Conservation (phyloP, 768 basidiomycete species). For the Pisolithus marmoratus region DNA sequence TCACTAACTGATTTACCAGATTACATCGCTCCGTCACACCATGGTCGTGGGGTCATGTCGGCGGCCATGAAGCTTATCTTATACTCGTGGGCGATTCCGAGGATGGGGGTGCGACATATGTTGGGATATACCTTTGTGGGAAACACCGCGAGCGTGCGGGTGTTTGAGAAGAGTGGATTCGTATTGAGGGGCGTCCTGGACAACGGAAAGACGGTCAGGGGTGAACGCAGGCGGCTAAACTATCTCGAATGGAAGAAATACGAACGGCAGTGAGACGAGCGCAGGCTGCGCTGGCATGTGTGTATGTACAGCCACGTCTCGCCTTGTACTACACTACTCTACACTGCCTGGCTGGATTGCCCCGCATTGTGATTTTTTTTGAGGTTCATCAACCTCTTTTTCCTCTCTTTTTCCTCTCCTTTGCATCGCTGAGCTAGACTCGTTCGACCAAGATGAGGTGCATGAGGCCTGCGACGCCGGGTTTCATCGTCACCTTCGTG, state of each 20-base stretch:
- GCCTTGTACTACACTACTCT: no score
- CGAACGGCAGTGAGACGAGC: not conserved
- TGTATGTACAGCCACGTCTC: no score
- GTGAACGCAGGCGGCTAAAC: slow-evolving; percentile 31
- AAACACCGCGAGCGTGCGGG: slow-evolving; percentile 56
- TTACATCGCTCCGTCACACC: slow-evolving; percentile 54
- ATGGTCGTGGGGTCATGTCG: slow-evolving; percentile 69
- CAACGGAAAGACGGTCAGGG: slow-evolving; percentile 33
- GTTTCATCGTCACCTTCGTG: slow-evolving; percentile 75
- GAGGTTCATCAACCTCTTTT: not conserved
- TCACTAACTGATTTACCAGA: slow-evolving; percentile 33
- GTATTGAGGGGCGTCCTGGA: slow-evolving; percentile 32
- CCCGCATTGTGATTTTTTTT: no score
- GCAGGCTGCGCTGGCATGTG: no score
- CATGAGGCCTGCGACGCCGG: slow-evolving; percentile 85
- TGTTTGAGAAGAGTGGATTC: slow-evolving; percentile 68
- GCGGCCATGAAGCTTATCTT: slow-evolving; percentile 53
- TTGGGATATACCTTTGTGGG: slow-evolving; percentile 40
- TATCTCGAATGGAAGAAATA: slow-evolving; percentile 32
- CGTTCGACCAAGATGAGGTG: slow-evolving; percentile 40
- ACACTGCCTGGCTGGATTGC: no score
- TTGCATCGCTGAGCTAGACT: not conserved
- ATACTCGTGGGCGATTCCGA: slow-evolving; percentile 54
- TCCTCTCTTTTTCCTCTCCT: not conserved
- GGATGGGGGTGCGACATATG: slow-evolving; percentile 52